A percentile compares a stretch with the other conserved stretches of the same genome.
Conservation (phyloP, 352 stramenopile genomes). For the Globisporangium nodosum region DNA sequence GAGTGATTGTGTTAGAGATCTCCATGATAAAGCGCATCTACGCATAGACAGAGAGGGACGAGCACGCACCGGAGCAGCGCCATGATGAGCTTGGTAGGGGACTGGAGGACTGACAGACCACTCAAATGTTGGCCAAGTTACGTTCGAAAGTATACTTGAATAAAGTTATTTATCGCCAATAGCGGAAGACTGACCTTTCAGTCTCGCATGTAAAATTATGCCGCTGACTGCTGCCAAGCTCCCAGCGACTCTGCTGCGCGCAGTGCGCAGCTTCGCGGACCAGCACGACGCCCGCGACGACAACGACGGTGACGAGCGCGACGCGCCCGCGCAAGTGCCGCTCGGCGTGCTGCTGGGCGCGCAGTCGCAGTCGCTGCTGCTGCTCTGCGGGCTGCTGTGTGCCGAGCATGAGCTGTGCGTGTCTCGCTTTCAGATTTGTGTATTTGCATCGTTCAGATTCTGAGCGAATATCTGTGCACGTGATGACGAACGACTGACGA, state of each 20-base stretch:
- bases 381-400: conserved; percentile 7
- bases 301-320: not conserved
- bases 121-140: too few relatives aligned
- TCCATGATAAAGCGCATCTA: not conserved
- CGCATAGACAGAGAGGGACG: too few relatives aligned
- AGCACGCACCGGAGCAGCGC: conserved; percentile 34
- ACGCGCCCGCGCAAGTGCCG: too few relatives aligned
- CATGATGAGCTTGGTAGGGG: conserved; percentile 13
- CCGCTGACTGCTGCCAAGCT: not conserved
- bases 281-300: conserved; percentile 4
- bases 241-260: conserved; percentile 10
- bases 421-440: not conserved
- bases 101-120: too few relatives aligned
- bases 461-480: too few relatives aligned
- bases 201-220: not conserved
- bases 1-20: not conserved
- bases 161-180: too few relatives aligned
- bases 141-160: conserved; percentile 15
- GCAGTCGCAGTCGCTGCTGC: not conserved
- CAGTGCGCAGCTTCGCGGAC: conserved; percentile 1
- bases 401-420: conserved; percentile 11
- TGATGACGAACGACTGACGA: not conserved
- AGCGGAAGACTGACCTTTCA: too few relatives aligned
- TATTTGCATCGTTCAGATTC: too few relatives aligned
- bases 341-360: conserved; percentile 7